phyloP scores from a whole-genome alignment of 768 basidiomycete species.

The Russula earlei region DNA sequence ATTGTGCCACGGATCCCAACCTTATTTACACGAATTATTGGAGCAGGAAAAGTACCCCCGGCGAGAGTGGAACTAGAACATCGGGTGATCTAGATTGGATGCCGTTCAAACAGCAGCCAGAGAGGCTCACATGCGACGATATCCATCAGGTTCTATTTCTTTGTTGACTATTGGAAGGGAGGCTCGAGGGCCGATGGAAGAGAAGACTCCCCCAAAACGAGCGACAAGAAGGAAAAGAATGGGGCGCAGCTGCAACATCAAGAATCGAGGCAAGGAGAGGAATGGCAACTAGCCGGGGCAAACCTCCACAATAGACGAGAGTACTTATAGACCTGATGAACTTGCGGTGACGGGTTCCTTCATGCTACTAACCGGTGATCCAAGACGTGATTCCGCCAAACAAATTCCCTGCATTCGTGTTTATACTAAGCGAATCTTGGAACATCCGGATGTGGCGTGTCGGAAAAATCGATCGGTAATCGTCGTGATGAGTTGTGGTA shows the following conservation, averaged over 20 bases:
- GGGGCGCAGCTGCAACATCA: background rate
- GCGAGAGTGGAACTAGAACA: conserved; percentile 32
- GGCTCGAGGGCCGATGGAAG: background rate
- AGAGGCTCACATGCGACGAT: background rate
- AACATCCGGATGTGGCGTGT: too few relatives aligned
- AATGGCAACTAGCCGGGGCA: background rate
- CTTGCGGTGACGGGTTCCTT: too few relatives aligned
- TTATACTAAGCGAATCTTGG: too few relatives aligned
- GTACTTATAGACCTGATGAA: too few relatives aligned
- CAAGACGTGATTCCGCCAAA: too few relatives aligned
- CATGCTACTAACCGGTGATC: too few relatives aligned
- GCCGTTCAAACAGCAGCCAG: background rate
- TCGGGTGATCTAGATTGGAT: background rate
- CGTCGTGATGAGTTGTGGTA: too few relatives aligned
- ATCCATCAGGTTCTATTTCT: conserved; percentile 12
- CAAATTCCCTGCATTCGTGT: too few relatives aligned
- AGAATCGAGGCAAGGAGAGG: background rate
- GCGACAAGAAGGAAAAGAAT: background rate
- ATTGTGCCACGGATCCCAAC: background rate
- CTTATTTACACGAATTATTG: conserved; percentile 35
- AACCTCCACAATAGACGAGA: too few relatives aligned
- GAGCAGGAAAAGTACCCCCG: conserved; percentile 38
- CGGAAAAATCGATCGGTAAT: too few relatives aligned
- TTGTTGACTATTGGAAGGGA: background rate
- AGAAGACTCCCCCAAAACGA: background rate